Evolutionary conservation across 2,329 filamentous ascomycete genomes (phyloP).

Genomic region (Cercospora nicotianae): DNA sequence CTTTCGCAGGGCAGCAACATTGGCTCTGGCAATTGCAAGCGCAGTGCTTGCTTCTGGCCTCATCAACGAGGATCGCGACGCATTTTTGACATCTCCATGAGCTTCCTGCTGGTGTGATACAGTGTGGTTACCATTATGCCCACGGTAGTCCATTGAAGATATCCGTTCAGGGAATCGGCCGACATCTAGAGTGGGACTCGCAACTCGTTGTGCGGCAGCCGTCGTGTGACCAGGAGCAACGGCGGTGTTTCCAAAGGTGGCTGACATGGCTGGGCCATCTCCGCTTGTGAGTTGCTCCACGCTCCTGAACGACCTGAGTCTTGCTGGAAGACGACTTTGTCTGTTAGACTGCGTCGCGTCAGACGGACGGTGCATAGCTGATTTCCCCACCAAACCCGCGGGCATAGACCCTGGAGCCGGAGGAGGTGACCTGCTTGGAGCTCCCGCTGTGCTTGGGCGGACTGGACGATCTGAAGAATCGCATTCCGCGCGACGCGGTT

Average conservation of each 20-base stretch:
- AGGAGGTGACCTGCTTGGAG: background rate
- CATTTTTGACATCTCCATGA: background rate
- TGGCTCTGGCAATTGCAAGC: conserved; percentile 26
- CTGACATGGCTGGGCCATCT: background rate
- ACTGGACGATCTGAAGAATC: background rate
- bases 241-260: background rate
- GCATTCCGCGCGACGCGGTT: background rate
- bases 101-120: background rate
- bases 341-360: background rate
- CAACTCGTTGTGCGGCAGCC: background rate
- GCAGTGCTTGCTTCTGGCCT: conserved; percentile 13
- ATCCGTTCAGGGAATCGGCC: background rate
- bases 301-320: background rate
- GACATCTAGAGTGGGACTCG: background rate
- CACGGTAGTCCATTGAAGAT: background rate
- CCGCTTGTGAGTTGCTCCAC: background rate
- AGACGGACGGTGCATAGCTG: background rate
- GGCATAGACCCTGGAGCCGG: background rate
- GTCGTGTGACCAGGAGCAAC: background rate
- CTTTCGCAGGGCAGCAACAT: conserved; percentile 26
- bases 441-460: conserved; percentile 9
- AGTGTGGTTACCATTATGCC: conserved; percentile 4
- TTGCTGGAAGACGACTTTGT: background rate
- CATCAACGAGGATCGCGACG: background rate
- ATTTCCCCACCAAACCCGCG: background rate